Conservation (phyloP, 2,329 filamentous ascomycete genomes). For the Trichothecium sympodiale region DNA sequence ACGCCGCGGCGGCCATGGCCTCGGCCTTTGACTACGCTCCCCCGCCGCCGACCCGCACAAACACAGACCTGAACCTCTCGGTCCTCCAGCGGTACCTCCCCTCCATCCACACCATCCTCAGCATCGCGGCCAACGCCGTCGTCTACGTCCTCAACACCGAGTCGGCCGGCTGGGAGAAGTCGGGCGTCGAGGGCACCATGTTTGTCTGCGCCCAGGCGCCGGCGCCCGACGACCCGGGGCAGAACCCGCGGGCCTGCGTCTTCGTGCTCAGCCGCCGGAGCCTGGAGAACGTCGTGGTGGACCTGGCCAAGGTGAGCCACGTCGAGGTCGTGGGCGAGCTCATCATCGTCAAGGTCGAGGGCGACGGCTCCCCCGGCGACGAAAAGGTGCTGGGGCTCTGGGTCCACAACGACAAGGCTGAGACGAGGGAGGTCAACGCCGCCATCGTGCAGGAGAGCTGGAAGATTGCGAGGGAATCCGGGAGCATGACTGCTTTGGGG, state of each 20-base stretch:
- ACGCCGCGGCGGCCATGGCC: constrained; percentile 31
- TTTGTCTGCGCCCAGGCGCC: constrained; percentile 66
- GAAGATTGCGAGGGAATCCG: constrained; percentile 22
- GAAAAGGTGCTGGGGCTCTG: constrained; percentile 38
- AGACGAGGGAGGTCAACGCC: constrained; percentile 29
- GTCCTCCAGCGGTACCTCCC: constrained; percentile 77
- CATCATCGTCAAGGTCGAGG: constrained; percentile 34
- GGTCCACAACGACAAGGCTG: constrained; percentile 39
- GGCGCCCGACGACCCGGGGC: constrained; percentile 19
- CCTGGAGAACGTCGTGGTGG: constrained; percentile 58
- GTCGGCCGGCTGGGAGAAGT: constrained; percentile 69
- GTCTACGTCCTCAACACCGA: constrained; percentile 67
- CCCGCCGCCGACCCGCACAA: constrained; percentile 51
- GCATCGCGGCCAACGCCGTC: constrained; percentile 75
- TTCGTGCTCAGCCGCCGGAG: constrained; percentile 65
- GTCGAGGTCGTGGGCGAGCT: constrained; percentile 52
- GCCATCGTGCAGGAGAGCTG: constrained; percentile 32
- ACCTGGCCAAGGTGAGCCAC: constrained; percentile 47
- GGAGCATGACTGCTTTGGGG: constrained; percentile 15
- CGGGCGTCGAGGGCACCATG: constrained; percentile 72
- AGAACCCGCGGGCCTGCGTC: constrained; percentile 39
- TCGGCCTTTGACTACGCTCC: constrained; percentile 18
- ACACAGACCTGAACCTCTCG: constrained; percentile 76
- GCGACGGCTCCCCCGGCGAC: constrained; percentile 16
- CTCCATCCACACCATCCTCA: constrained; percentile 59